phyloP scores from a whole-genome alignment of 2,329 filamentous ascomycete genomes.

The Ophiostoma australiae region DNA sequence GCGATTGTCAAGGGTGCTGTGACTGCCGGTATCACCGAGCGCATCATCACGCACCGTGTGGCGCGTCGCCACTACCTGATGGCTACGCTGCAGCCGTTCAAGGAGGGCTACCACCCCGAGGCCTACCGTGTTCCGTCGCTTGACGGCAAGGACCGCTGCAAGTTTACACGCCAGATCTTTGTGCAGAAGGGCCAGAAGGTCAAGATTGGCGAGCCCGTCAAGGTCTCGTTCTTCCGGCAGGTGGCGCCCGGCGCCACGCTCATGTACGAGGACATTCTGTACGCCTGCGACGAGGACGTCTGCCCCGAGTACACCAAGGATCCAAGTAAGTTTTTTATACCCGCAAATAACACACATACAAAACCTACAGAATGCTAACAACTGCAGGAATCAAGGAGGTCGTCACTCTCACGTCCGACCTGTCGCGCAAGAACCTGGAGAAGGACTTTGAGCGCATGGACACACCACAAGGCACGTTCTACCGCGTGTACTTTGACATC shows the following conservation, averaged over 20 bases:
- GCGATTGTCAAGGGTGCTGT: constrained; percentile 98
- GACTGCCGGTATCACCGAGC: constrained; percentile 94
- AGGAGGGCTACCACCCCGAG: constrained; percentile 96
- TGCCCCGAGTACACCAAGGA: constrained; percentile 99
- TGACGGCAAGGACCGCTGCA: constrained; percentile 96
- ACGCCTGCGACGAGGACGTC: constrained; percentile 95
- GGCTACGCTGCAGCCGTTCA: constrained; percentile 97
- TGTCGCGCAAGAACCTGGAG: constrained; percentile 96
- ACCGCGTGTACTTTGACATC: constrained; percentile 73
- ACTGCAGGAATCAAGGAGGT: constrained; percentile 91
- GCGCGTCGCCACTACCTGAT: constrained; percentile 97
- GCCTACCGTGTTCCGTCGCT: constrained; percentile 95
- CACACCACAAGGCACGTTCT: constrained; percentile 93
- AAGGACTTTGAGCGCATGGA: constrained; percentile 99
- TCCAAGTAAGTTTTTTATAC: constrained; percentile 68
- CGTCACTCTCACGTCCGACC: constrained; percentile 91
- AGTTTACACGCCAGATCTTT: constrained; percentile 97
- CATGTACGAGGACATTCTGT: constrained; percentile 98
- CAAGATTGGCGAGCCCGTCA: constrained; percentile 98
- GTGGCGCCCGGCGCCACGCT: constrained; percentile 94
- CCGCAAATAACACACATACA: too few species aligned
- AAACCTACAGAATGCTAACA: constrained; percentile 16
- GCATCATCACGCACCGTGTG: constrained; percentile 93
- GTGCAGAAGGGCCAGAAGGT: constrained; percentile 98
- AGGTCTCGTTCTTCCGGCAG: constrained; percentile 97